Base-by-base conservation (phyloP, 257 asterid species). In the Eucommia ulmoides region DNA sequence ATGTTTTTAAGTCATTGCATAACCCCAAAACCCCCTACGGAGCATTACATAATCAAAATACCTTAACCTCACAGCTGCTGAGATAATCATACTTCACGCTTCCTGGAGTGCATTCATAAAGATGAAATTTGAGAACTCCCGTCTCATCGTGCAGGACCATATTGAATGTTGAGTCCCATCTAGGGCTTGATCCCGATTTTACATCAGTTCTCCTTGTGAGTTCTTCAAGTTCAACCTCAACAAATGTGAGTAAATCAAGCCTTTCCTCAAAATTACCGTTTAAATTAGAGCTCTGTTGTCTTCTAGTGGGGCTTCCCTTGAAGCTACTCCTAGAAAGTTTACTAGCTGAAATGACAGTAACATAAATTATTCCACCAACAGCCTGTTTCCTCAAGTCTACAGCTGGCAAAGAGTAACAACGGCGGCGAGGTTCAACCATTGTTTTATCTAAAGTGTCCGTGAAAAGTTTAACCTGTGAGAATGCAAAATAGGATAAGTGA, bases 401-500 rank as follows among this genome's bases (percentile, higher is more conserved):
- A 16, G 85, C 76, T 8, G 99, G 93, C 72, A 91, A 73, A 68
- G 93, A 64, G 45, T 83, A 71, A 76, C 97, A 86, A 65, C 78
- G 93, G 20, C 99, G 89, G 38, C 88, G 82, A 33, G 99, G 99
- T 58, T 83, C 99, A 45, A 91, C 91, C 99, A 91, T 79, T 65
- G 80, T 81, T 71, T 91, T 91, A 57, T 60, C 77, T 63, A 91
- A 29, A 6, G 93, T 81, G 22, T 86, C 99, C 33, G 63, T 79
- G 20, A 68, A 84, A 54, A 91, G 68, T 71, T 79, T 91, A 47
- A 81, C 93, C 99, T 91, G 75, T 47, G 19, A 61, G 26, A 65
- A 42, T 3, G 15, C n/a, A 15, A 42, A 16, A 15, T 4, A 42
- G 19, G 8, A 15, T 42, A 8, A 42, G 48, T 42, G 15, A 42